Evolutionary conservation across 352 stramenopile genomes (phyloP), one percentile per base, ranked within the genome.

Genomic region (Blastocystis sp.): DNA sequence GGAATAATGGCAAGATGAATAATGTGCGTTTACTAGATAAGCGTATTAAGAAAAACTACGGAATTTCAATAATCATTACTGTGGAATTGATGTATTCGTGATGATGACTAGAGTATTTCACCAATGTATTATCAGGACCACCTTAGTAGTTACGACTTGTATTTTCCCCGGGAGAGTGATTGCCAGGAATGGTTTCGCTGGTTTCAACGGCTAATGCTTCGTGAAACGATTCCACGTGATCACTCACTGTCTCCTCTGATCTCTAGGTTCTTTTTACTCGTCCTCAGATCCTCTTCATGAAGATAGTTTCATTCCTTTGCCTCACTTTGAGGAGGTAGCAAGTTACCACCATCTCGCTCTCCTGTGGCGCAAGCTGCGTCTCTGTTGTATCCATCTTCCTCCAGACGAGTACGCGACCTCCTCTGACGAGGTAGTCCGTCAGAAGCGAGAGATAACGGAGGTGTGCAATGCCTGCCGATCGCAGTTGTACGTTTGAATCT

Each of bases 341-440:
- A 20, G 9, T 29, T 15, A 34, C 2, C 34, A 66, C 39, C 73
- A 84, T n/a, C 15, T 66, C 3, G 34, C 47, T 18, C 53, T 84
- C 1, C 15, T 84, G 34, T 84, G 73, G 73, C 34, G 73, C 34
- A 84, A 84, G 26, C 53, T 84, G 26, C 54, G 73, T 45, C 53
- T 66, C 23, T 84, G 73, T 29, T 84, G 47, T 43, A 50, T 84
- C 23, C 20, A 29, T 23, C 73, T 84, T 29, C 18, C 53, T 11
- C 53, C 59, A 20, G 56, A n/a, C 8, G 34, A 3, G 18, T 73
- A 23, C n/a, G 1, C 29, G 29, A 34, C 29, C 29, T 34, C 29
- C 29, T 34, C 29, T 34, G 29, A 34, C 50, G 50, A 59, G 20
- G 50, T n/a, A 13, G 1, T n/a, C 11, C 50, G 50, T 13, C 50